Evolutionary conservation across 192 early-diverging fungal genomes (phyloP).

Genomic region (Backusella morwellensis): DNA sequence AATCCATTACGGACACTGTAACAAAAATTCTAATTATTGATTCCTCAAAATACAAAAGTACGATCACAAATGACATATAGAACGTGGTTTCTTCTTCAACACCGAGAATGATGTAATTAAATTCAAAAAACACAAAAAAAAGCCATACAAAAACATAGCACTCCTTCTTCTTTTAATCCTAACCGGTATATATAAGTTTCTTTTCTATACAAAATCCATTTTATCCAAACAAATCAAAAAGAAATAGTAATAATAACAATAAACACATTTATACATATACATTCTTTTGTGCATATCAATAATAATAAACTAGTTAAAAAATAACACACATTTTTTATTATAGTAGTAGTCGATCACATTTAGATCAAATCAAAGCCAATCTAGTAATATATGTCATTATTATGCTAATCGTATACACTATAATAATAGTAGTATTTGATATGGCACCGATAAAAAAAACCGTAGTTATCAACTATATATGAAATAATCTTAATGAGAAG

Average conservation of each 20-base stretch:
- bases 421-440: not conserved
- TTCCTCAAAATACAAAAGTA: not conserved
- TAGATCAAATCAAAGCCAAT: not conserved
- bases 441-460: not conserved
- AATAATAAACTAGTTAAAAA: not conserved
- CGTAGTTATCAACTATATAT: not conserved
- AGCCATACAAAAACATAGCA: not conserved
- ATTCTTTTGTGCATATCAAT: not conserved
- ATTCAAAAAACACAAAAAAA: not conserved
- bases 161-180: not conserved
- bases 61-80: not conserved
- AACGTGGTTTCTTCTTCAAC: not conserved
- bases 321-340: not conserved
- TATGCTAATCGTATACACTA: not conserved
- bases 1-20: not conserved
- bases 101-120: constrained; percentile 6
- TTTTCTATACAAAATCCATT: not conserved
- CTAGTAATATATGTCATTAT: not conserved
- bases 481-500: not conserved
- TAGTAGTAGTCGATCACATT: not conserved
- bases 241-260: not conserved
- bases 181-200: not conserved
- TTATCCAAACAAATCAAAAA: not conserved
- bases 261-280: not conserved
- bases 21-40: not conserved